These are phyloP conservation scores for Colletotrichum sp. DNA, from an alignment of 2,329 filamentous ascomycete species.

Conservation along the genomic window DNA sequence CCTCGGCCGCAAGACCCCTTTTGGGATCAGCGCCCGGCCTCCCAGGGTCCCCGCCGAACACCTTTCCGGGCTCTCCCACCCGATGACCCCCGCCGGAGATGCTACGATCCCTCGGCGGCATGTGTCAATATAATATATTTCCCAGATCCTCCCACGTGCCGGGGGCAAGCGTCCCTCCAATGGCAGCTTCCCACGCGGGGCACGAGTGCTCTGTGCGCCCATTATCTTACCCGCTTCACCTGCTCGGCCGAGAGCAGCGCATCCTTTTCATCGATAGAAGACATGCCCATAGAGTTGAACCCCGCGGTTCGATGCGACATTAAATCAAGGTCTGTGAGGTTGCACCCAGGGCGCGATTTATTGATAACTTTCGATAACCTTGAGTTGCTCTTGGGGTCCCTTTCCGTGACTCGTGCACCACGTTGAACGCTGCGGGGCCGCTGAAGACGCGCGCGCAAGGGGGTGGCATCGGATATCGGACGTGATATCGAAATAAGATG, in stretches of 20 bases:
- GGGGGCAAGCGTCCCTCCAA: background rate
- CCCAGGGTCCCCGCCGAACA: background rate
- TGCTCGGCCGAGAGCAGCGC: background rate
- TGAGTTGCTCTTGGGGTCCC: background rate
- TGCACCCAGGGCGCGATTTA: background rate
- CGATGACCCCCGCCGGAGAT: constrained; percentile 14
- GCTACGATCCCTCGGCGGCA: constrained; percentile 17
- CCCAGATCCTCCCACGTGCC: background rate
- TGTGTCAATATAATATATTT: background rate
- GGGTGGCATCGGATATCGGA: background rate
- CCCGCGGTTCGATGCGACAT: constrained; percentile 13
- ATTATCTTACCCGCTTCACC: background rate
- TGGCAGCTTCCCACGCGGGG: background rate
- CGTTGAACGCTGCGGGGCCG: background rate
- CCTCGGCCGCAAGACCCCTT: constrained; percentile 1
- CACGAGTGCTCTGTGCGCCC: background rate
- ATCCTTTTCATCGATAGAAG: background rate
- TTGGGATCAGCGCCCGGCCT: constrained; percentile 12
- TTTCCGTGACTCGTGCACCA: constrained; percentile 13
- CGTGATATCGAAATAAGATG: constrained; percentile 2
- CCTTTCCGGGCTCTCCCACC: constrained; percentile 8
- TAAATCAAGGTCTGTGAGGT: background rate
- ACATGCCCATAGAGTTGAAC: background rate
- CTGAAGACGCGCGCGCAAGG: background rate
- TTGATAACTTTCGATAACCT: constrained; percentile 7